Conservation (phyloP, 768 basidiomycete genomes). For the Phylloporus sp. region DNA sequence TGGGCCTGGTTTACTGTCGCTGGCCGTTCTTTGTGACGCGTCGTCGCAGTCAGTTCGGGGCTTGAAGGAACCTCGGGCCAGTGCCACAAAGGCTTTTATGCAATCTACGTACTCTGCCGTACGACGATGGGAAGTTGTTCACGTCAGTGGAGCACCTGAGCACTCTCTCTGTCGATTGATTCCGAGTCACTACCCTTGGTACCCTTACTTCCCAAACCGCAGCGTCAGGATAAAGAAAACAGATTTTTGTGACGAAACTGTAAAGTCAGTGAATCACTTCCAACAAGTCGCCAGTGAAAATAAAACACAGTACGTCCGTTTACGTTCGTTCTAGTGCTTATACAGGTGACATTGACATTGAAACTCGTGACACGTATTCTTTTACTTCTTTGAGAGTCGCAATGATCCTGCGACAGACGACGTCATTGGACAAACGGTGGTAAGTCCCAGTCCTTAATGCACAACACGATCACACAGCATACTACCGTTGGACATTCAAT, state of each 20-base stretch:
- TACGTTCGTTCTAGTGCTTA: constrained; percentile 38
- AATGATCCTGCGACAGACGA: constrained; percentile 51
- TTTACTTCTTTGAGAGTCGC: constrained; percentile 74
- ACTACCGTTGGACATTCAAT: neutral
- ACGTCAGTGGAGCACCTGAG: constrained; percentile 31
- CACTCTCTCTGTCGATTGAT: constrained; percentile 27
- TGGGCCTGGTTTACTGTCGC: constrained; percentile 15
- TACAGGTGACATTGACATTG: constrained; percentile 64
- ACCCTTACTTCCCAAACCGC: constrained; percentile 43
- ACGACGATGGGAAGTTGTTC: constrained; percentile 32
- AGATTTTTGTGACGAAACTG: constrained; percentile 37
- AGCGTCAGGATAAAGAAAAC: constrained; percentile 38
- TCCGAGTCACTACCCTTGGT: constrained; percentile 37
- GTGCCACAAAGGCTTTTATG: neutral
- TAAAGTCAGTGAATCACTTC: constrained; percentile 25
- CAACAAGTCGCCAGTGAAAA: no score
- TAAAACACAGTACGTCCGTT: no score
- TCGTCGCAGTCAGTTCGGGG: constrained; percentile 18
- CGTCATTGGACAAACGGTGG: constrained; percentile 60
- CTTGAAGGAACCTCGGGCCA: constrained; percentile 1
- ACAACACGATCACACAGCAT: neutral
- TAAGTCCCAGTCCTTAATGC: constrained; percentile 25
- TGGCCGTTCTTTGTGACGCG: constrained; percentile 13
- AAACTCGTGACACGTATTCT: constrained; percentile 62
- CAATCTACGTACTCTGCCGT: constrained; percentile 11